These are phyloP conservation scores for Alternaria novae-zelandiae DNA, from an alignment of 2,329 filamentous ascomycete species.

Conservation along the genomic window DNA sequence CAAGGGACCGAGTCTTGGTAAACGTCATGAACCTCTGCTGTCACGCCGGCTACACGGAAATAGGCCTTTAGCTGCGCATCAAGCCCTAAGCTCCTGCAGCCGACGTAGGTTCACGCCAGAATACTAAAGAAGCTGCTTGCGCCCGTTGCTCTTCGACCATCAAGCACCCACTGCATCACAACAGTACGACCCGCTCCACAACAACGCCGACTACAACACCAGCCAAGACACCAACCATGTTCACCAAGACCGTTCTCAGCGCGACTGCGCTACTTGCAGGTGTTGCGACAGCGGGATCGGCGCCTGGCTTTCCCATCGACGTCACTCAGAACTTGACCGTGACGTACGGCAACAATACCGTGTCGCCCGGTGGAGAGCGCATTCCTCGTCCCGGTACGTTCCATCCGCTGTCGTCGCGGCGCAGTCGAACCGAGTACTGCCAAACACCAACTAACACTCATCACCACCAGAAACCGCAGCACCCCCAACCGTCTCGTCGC, in stretches of 20 bases:
- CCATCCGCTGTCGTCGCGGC: background rate
- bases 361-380: constrained; percentile 42
- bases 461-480: constrained; percentile 30
- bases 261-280: constrained; percentile 20
- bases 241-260: constrained; percentile 18
- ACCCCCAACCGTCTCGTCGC: constrained; percentile 30
- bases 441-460: background rate
- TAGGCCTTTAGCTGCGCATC: background rate
- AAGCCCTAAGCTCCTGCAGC: background rate
- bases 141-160: background rate
- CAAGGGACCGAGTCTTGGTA: background rate
- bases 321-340: constrained; percentile 27
- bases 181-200: background rate
- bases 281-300: constrained; percentile 27
- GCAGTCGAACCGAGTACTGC: background rate
- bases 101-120: background rate
- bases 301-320: constrained; percentile 40
- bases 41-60: background rate
- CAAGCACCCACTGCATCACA: background rate
- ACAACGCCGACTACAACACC: background rate
- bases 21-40: background rate
- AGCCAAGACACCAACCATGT: constrained; percentile 13
- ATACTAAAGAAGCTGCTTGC: background rate
- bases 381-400: constrained; percentile 39
- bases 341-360: constrained; percentile 39